phyloP scores from a whole-genome alignment of 768 basidiomycete species.

The Russula lepida region DNA sequence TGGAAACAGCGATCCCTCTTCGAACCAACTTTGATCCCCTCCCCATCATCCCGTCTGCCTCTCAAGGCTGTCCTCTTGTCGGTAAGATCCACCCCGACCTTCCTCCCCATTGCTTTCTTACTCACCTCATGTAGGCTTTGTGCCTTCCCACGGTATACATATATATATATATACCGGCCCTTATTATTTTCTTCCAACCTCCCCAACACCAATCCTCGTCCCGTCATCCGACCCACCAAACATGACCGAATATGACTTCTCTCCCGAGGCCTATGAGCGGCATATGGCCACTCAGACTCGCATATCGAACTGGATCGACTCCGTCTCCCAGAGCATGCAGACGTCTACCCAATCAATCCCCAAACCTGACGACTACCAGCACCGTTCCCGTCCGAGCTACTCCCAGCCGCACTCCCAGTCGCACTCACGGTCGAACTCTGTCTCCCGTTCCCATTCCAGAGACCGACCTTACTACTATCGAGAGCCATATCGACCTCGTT shows the following conservation, averaged over 20 bases:
- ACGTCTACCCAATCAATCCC: not conserved
- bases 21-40: not conserved
- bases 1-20: not conserved
- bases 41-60: not conserved
- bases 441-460: not conserved
- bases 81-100: not conserved
- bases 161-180: conserved; percentile 2
- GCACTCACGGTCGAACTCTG: conserved; percentile 11
- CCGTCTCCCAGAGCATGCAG: conserved; percentile 28
- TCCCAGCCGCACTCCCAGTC: conserved; percentile 3
- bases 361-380: not conserved
- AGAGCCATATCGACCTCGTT: conserved; percentile 3
- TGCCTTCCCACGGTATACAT: not conserved
- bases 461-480: not conserved
- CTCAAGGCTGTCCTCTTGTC: not conserved
- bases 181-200: not conserved
- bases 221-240: not conserved
- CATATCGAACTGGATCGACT: conserved; percentile 43
- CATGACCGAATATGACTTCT: conserved; percentile 59
- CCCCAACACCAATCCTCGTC: not conserved
- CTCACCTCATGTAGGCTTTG: not conserved
- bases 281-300: conserved; percentile 40
- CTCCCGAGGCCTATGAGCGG: conserved; percentile 44
- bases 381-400: conserved; percentile 7
- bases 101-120: not conserved